A percentile compares a stretch with the other conserved stretches of the same genome.
Conservation (phyloP, 129 eudicot genomes). For the Chrysanthemum makinoi region DNA sequence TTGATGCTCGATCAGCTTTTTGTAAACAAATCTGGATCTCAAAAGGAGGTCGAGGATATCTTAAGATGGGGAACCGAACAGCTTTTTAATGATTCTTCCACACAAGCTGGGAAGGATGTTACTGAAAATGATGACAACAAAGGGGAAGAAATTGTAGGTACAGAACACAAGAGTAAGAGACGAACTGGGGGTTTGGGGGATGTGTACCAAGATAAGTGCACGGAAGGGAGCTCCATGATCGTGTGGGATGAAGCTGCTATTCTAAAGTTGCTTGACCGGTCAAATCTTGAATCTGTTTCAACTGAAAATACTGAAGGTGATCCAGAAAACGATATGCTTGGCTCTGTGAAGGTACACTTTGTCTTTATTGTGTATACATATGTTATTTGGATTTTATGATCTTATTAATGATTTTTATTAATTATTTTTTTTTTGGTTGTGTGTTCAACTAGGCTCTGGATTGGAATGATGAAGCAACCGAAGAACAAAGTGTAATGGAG, state of each 20-base stretch:
- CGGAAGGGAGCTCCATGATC: slow-evolving; percentile 66
- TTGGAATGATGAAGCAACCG: slow-evolving; percentile 86
- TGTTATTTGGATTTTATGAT: slow-evolving; percentile 2
- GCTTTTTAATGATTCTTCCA: slow-evolving; percentile 62
- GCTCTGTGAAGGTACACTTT: slow-evolving; percentile 82
- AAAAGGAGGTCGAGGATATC: slow-evolving; percentile 92
- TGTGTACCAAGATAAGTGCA: slow-evolving; percentile 87
- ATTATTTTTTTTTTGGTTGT: slow-evolving; percentile 4
- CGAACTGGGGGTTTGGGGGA: slow-evolving; percentile 88
- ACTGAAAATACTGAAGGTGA: slow-evolving; percentile 75
- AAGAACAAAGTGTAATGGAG: slow-evolving; percentile 64
- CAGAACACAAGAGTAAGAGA: slow-evolving; percentile 59
- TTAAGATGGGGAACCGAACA: slow-evolving; percentile 96
- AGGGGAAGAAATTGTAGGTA: slow-evolving; percentile 46
- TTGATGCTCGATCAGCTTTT: slow-evolving; percentile 98
- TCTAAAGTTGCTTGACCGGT: slow-evolving; percentile 84
- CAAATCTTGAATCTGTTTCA: slow-evolving; percentile 53
- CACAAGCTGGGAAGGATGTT: slow-evolving; percentile 42
- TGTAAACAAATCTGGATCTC: slow-evolving; percentile 85
- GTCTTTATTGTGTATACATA: background rate
- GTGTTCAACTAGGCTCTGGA: slow-evolving; percentile 51
- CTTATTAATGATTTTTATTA: slow-evolving; percentile 19
- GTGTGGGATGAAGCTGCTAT: slow-evolving; percentile 92
- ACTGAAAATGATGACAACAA: slow-evolving; percentile 40
- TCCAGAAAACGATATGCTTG: slow-evolving; percentile 89